These are phyloP conservation scores for Exophiala bonariae DNA, from an alignment of 2,329 filamentous ascomycete species.

Conservation along the genomic window DNA sequence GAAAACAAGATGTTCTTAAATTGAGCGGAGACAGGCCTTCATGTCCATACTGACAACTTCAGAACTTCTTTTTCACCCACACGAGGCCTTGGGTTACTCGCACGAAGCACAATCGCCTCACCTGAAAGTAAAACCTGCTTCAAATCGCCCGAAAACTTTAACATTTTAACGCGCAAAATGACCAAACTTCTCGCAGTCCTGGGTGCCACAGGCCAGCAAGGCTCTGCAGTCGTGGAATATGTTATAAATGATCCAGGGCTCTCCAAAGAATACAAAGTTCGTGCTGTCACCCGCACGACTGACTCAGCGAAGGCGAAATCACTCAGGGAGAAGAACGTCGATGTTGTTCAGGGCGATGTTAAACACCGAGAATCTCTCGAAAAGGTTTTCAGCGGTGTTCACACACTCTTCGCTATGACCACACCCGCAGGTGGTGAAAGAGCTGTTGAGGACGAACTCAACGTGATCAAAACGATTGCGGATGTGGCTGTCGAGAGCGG, in stretches of 20 bases:
- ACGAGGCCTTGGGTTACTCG: no score
- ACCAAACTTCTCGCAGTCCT: constrained; percentile 45
- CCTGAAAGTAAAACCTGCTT: no score
- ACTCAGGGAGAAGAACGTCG: constrained; percentile 30
- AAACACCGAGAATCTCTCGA: constrained; percentile 40
- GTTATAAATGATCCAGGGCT: constrained; percentile 47
- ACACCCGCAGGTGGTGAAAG: constrained; percentile 36
- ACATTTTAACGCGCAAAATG: constrained; percentile 4
- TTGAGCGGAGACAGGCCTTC: no score
- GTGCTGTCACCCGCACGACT: constrained; percentile 50
- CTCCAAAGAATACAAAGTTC: constrained; percentile 49
- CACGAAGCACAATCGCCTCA: no score
- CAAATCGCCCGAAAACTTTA: no score
- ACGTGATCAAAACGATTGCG: constrained; percentile 32
- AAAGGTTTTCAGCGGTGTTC: constrained; percentile 43
- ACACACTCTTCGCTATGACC: constrained; percentile 53
- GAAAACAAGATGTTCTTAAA: no score
- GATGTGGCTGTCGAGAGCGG: constrained; percentile 32
- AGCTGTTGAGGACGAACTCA: constrained; percentile 37
- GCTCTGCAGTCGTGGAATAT: constrained; percentile 47
- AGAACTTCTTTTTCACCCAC: no score
- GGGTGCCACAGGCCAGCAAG: constrained; percentile 55
- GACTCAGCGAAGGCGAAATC: constrained; percentile 30
- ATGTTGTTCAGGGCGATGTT: constrained; percentile 40
- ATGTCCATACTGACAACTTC: no score